phyloP scores from a whole-genome alignment of 345 rosid genomes.

The Arabidopsis thaliana region TAIR10.1 NC_003070.9:30222501-30223000 shows the following conservation, averaged over 20 bases:
- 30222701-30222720: constrained; percentile 4
- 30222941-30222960: constrained; percentile 29
- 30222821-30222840: constrained; percentile 24
- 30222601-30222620: constrained; percentile 32
- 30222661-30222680: constrained; percentile 41
- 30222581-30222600: constrained; percentile 42
- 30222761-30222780: constrained; percentile 36
- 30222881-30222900: constrained; percentile 41
- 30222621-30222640: constrained; percentile 67
- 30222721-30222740: background rate
- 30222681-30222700: constrained; percentile 39
- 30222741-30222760: constrained; percentile 29
- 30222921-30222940: constrained; percentile 27
- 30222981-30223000: constrained; percentile 3
- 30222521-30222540: constrained; percentile 4
- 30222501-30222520: constrained; percentile 14
- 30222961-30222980: background rate
- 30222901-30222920: constrained; percentile 52
- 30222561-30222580: constrained; percentile 59
- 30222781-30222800: constrained; percentile 18
- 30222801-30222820: constrained; percentile 21
- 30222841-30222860: constrained; percentile 30
- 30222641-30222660: constrained; percentile 61
- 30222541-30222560: constrained; percentile 52
- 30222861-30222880: constrained; percentile 49